Evolutionary conservation across 1,284 basidiomycete genomes (phyloP), one percentile per base, ranked within the genome.

Genomic region (Ceratorhiza oryzae-sativae): DNA sequence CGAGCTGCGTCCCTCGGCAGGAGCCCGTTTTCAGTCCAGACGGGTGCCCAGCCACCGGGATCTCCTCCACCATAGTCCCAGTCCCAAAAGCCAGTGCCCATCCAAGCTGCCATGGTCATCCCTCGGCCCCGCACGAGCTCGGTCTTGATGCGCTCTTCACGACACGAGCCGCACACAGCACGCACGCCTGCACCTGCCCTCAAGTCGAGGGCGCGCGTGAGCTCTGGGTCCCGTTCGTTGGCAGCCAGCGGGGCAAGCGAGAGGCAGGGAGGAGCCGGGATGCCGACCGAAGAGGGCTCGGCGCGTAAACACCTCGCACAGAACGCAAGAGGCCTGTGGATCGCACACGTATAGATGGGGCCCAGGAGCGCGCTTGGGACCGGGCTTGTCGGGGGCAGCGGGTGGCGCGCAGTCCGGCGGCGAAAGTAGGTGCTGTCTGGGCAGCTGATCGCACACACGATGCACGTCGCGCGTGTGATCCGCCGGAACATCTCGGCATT

Each of bases 51-150:
- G 6, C 42, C 61, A 15, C 25, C 59, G 25, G 59, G 41, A 45
- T 61, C 42, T 15, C 45, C 32, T 32, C 55, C 55, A 34, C 55
- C 13, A n/a, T 36, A 67, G 6, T 67, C 63, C 48, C 48, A 53
- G 25, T 55, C 63, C 63, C 63, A 67, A 36, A 67, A 67, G 13
- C 63, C 63, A 25, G 46, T 67, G n/a, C 63, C 63, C 63, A 67
- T 67, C 63, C 63, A 67, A 6, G 49, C 23, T 4, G 49, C 48
- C 63, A 67, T 67, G n/a, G n/a, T 34, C 15, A 30, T 49, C 9
- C 63, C 63, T 20, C 32, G 63, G 49, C 63, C 63, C 15, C 63
- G 63, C 18, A 67, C 10, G 10, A 67, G 36, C 63, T 67, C 63
- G 23, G 3, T 23, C 20, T 36, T 48, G 49, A 67, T 67, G 34